Percentiles rank a stretch among this genome's conserved stretches.
Conservation (phyloP, 1,139 yeast species). For the Yamadazyma triangularis region DNA sequence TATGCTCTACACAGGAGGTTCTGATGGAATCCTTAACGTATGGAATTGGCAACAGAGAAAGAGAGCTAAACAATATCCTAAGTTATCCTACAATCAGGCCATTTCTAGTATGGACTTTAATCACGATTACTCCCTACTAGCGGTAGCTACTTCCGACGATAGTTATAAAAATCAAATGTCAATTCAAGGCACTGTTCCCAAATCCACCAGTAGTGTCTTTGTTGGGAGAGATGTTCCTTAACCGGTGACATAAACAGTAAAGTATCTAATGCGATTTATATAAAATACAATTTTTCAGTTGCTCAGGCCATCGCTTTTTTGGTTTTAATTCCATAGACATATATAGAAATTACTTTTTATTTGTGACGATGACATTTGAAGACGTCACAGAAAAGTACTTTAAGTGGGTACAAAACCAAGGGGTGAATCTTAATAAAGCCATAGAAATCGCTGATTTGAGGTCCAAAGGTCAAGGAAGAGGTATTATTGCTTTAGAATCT, state of each 20-base stretch:
- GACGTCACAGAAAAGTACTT: constrained; percentile 37
- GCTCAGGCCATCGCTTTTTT: too few species aligned
- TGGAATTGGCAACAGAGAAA: constrained; percentile 72
- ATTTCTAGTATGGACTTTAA: constrained; percentile 48
- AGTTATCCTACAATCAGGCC: constrained; percentile 28
- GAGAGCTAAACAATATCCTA: constrained; percentile 55
- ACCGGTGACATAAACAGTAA: too few species aligned
- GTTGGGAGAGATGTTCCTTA: too few species aligned
- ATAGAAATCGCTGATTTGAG: constrained; percentile 60
- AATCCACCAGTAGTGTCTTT: too few species aligned
- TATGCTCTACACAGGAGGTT: constrained; percentile 70
- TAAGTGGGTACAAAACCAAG: constrained; percentile 49
- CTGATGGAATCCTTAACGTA: constrained; percentile 69
- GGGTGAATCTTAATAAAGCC: constrained; percentile 50
- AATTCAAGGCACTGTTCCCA: too few species aligned
- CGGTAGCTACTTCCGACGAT: constrained; percentile 65
- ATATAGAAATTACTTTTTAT: too few species aligned
- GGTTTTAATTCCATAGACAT: too few species aligned
- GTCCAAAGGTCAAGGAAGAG: constrained; percentile 64
- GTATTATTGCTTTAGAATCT: constrained; percentile 61
- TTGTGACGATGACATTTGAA: constrained; percentile 4
- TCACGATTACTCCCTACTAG: constrained; percentile 32
- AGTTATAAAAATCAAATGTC: constrained; percentile 31
- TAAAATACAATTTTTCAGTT: too few species aligned
- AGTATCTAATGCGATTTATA: constrained; percentile 3